Evolutionary conservation across 192 early-diverging fungal genomes (phyloP).

Genomic region (Spinellus fusiger): DNA sequence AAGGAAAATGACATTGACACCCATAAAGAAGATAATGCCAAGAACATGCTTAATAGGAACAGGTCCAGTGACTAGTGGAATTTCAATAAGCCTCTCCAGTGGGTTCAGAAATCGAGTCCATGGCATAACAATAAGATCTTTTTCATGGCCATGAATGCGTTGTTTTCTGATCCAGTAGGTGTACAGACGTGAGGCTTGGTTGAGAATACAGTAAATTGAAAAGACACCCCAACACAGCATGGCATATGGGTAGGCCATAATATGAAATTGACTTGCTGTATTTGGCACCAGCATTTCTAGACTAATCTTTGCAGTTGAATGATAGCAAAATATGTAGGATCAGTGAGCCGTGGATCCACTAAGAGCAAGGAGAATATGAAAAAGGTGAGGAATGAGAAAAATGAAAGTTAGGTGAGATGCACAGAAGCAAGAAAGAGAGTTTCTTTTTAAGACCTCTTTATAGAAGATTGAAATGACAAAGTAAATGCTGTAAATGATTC

Average conservation of each 20-base stretch:
- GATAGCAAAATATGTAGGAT: too few relatives aligned
- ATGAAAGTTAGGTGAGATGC: too few relatives aligned
- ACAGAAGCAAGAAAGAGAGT: too few relatives aligned
- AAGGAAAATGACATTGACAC: conserved; percentile 16
- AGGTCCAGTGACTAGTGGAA: conserved; percentile 21
- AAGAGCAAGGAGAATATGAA: too few relatives aligned
- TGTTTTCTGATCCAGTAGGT: conserved; percentile 11
- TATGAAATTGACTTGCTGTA: too few relatives aligned
- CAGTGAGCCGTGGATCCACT: too few relatives aligned
- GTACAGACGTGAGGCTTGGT: conserved; percentile 10
- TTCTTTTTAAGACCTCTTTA: too few relatives aligned
- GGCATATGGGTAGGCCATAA: conserved; percentile 24
- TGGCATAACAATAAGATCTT: neutral
- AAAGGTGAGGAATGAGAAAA: too few relatives aligned
- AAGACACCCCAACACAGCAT: conserved; percentile 23
- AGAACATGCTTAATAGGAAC: conserved; percentile 22
- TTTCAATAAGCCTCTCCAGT: conserved; percentile 5
- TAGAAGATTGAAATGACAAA: too few relatives aligned
- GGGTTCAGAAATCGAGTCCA: neutral
- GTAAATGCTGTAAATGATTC: too few relatives aligned
- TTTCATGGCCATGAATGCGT: neutral
- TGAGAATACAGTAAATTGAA: conserved; percentile 15
- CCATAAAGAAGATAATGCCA: conserved; percentile 12
- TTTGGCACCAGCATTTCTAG: too few relatives aligned
- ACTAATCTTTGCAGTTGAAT: too few relatives aligned